Conservation (phyloP, 1,284 basidiomycete genomes). For the Hortiboletus rubellus region DNA sequence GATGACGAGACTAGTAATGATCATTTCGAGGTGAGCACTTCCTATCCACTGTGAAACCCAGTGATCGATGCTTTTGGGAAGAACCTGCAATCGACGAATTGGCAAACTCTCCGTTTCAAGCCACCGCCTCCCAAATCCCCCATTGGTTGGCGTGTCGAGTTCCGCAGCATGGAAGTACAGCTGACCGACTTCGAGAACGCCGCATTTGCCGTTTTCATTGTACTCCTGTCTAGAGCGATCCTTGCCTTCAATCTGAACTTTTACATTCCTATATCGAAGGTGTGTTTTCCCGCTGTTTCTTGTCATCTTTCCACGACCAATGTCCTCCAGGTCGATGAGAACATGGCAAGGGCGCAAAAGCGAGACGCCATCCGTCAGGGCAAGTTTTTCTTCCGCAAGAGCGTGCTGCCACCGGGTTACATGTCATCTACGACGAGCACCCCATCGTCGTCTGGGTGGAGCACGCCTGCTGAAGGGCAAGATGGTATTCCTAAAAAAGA, state of each 20-base stretch:
- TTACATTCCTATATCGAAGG: constrained; percentile 97
- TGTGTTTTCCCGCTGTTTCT: constrained; percentile 32
- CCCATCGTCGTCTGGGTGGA: constrained; percentile 53
- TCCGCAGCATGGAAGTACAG: constrained; percentile 98
- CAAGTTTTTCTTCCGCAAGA: constrained; percentile 91
- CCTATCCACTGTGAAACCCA: neutral
- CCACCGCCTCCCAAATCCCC: constrained; percentile 89
- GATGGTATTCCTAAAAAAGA: constrained; percentile 48
- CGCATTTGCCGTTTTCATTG: constrained; percentile 92
- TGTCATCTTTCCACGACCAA: neutral
- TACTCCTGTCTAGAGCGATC: constrained; percentile 92
- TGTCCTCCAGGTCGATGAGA: constrained; percentile 83
- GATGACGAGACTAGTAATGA: constrained; percentile 88
- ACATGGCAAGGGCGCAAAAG: constrained; percentile 89
- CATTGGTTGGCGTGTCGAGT: constrained; percentile 99
- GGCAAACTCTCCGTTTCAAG: constrained; percentile 99
- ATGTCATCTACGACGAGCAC: constrained; percentile 42
- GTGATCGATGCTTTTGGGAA: constrained; percentile 33
- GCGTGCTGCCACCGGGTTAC: constrained; percentile 68
- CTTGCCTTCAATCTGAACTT: constrained; percentile 91
- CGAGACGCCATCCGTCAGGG: constrained; percentile 74
- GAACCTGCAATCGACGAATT: constrained; percentile 99
- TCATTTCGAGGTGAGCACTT: constrained; percentile 82
- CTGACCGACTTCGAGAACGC: constrained; percentile 99
- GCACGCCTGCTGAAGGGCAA: constrained; percentile 45